These are phyloP conservation scores for Calonectria naviculata DNA, from an alignment of 2,329 filamentous ascomycete species.

Conservation along the genomic window DNA sequence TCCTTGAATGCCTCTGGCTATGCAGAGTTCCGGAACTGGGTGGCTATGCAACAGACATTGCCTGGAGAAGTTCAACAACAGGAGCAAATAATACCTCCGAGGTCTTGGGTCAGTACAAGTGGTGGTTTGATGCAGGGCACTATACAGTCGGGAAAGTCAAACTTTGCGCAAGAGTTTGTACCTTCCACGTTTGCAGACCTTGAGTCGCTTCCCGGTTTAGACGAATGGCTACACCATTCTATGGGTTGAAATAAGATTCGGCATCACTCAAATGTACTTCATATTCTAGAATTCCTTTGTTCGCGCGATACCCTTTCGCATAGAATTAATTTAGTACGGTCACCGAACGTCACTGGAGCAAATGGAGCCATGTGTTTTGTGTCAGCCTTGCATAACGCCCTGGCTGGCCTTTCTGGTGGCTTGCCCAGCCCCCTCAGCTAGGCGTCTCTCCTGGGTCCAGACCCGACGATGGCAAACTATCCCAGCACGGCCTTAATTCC, in stretches of 20 bases:
- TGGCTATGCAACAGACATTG: conserved; percentile 30
- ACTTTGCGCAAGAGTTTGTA: neutral
- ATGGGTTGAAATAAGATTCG: neutral
- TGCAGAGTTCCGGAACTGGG: conserved; percentile 35
- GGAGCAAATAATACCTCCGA: neutral
- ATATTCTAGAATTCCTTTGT: too few relatives aligned
- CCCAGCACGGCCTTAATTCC: too few relatives aligned
- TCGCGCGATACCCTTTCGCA: too few relatives aligned
- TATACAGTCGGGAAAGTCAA: neutral
- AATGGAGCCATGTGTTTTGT: too few relatives aligned
- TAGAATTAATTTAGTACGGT: too few relatives aligned
- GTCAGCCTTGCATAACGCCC: too few relatives aligned
- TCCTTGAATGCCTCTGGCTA: conserved; percentile 23
- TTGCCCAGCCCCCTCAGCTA: too few relatives aligned
- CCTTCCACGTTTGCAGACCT: conserved; percentile 17
- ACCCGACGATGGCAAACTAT: too few relatives aligned
- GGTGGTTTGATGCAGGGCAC: neutral
- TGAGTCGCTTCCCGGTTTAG: conserved; percentile 19
- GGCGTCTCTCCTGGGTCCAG: too few relatives aligned
- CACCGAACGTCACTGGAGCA: too few relatives aligned
- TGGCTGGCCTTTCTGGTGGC: too few relatives aligned
- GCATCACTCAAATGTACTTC: too few relatives aligned
- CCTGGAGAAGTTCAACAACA: conserved; percentile 22
- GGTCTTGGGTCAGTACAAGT: neutral
- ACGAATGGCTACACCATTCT: conserved; percentile 21